Evolutionary conservation across 2,329 filamentous ascomycete genomes (phyloP).

Genomic region (Diaporthe sp.): DNA sequence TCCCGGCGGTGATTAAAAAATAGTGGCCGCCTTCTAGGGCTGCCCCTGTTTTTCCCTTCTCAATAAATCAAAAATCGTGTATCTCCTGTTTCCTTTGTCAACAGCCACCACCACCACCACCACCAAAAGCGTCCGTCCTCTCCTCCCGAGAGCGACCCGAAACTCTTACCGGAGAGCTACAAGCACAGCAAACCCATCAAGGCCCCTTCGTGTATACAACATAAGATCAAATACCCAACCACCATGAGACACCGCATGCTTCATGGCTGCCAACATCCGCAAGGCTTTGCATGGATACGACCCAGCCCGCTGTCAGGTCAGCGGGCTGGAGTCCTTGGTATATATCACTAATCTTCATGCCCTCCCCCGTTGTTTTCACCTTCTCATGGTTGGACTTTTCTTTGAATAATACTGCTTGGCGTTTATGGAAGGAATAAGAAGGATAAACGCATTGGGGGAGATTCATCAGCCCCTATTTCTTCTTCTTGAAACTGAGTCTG

Average conservation of each 20-base stretch:
- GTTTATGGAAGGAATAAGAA: constrained; percentile 27
- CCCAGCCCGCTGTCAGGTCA: constrained; percentile 19
- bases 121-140: constrained; percentile 38
- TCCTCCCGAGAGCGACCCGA: constrained; percentile 38
- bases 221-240: constrained; percentile 1
- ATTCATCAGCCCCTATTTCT: not conserved
- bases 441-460: not conserved
- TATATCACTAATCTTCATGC: constrained; percentile 34
- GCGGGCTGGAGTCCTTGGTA: constrained; percentile 26
- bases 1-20: constrained; percentile 36
- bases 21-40: constrained; percentile 26
- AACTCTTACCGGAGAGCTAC: constrained; percentile 37
- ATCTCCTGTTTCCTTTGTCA: constrained; percentile 36
- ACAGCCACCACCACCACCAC: constrained; percentile 31
- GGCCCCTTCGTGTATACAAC: constrained; percentile 8
- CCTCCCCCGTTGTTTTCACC: not conserved
- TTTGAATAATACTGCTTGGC: constrained; percentile 29
- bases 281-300: constrained; percentile 21
- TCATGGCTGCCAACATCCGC: constrained; percentile 21
- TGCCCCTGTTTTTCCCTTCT: not conserved
- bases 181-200: constrained; percentile 29
- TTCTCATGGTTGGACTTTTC: not conserved
- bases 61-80: constrained; percentile 26
- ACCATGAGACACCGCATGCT: not conserved
- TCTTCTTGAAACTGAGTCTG: not conserved